Conservation (phyloP, 176 grass and related monocot genomes). For the Alloteropsis semialata region DNA sequence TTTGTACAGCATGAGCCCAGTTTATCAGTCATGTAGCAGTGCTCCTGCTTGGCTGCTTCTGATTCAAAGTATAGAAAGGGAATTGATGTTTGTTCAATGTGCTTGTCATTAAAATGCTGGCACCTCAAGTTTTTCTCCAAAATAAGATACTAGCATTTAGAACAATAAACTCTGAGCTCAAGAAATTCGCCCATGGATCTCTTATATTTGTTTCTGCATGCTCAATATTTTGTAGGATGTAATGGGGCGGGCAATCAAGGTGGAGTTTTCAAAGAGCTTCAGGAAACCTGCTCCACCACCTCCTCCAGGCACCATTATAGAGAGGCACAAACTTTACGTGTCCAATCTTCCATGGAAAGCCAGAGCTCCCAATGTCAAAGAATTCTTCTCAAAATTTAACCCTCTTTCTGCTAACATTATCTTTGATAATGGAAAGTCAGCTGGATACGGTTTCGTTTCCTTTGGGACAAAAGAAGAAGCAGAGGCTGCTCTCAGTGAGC, state of each 20-base stretch:
- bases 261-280: constrained; percentile 81
- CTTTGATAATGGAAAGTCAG: constrained; percentile 65
- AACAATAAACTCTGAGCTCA: neutral
- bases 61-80: no score
- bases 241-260: constrained; percentile 67
- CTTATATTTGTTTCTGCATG: constrained; percentile 12
- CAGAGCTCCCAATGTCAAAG: constrained; percentile 60
- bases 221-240: constrained; percentile 51
- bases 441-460: constrained; percentile 89
- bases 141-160: neutral
- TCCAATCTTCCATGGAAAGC: constrained; percentile 98
- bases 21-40: neutral
- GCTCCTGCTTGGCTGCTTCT: no score
- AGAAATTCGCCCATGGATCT: neutral
- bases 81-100: neutral
- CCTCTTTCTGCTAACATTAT: constrained; percentile 62
- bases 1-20: neutral
- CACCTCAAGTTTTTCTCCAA: neutral
- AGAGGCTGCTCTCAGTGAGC: constrained; percentile 67
- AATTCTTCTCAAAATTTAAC: constrained; percentile 66
- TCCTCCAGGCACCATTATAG: constrained; percentile 35
- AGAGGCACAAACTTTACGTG: constrained; percentile 67
- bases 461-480: constrained; percentile 79
- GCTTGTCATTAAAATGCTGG: neutral
- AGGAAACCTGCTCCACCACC: constrained; percentile 60